A percentile compares a stretch with the other conserved stretches of the same genome.
Evolutionary conservation across 306 rosid genomes (phyloP).

Genomic region (Senna tora): DNA sequence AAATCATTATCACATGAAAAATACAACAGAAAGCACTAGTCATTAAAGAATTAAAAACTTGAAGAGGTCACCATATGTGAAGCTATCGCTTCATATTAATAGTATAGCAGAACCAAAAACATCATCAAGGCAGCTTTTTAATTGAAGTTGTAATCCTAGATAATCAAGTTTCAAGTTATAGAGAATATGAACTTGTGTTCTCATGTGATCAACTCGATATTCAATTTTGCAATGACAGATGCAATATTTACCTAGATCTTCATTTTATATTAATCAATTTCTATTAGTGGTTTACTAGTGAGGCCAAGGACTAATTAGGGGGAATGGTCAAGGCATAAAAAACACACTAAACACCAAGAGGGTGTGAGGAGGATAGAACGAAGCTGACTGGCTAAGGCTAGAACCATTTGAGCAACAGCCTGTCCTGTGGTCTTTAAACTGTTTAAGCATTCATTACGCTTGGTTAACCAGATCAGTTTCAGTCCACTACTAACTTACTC

Average conservation of each 20-base stretch:
- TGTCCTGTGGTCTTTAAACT: constrained; percentile 27
- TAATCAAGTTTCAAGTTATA: constrained; percentile 23
- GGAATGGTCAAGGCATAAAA: not conserved
- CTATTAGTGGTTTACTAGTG: not conserved
- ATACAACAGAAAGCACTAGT: constrained; percentile 24
- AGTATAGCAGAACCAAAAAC: not conserved
- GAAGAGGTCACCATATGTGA: not conserved
- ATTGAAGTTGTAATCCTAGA: constrained; percentile 22
- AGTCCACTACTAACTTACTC: too few relatives aligned
- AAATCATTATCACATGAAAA: constrained; percentile 24
- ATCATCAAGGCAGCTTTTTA: not conserved
- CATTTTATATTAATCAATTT: not conserved
- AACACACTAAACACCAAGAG: too few relatives aligned
- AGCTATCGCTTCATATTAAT: constrained; percentile 13
- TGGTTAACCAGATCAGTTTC: constrained; percentile 28
- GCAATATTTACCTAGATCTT: constrained; percentile 23
- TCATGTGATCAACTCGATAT: constrained; percentile 20
- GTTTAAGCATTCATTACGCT: constrained; percentile 31
- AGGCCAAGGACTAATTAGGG: not conserved
- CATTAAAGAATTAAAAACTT: not conserved
- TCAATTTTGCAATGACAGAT: not conserved
- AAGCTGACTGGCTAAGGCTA: too few relatives aligned
- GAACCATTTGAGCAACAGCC: too few relatives aligned
- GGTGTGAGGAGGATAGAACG: too few relatives aligned
- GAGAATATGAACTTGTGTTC: constrained; percentile 9